These are phyloP conservation scores for Rozella allomycis DNA, from an alignment of 371 early-diverging fungal genomes.

Conservation along the genomic window DNA sequence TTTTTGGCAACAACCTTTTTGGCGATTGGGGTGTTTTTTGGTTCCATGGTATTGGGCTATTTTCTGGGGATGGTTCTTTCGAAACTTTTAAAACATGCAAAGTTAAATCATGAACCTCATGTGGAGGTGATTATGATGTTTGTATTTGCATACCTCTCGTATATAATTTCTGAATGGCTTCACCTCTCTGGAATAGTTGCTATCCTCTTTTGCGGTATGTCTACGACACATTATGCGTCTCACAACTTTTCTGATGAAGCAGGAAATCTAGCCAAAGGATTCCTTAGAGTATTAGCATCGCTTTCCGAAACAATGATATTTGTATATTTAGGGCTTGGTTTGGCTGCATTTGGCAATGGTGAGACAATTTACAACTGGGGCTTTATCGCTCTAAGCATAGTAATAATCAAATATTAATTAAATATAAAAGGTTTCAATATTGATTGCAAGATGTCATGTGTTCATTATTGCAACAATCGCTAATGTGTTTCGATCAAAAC, in stretches of 20 bases:
- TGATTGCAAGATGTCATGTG: neutral
- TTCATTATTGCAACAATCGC: neutral
- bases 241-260: slow-evolving; percentile 39
- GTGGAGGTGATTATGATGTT: slow-evolving; percentile 63
- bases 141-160: slow-evolving; percentile 67
- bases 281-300: slow-evolving; percentile 14
- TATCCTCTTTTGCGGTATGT: slow-evolving; percentile 78
- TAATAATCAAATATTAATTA: slow-evolving; percentile 3
- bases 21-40: slow-evolving; percentile 56
- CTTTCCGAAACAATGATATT: slow-evolving; percentile 27
- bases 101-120: slow-evolving; percentile 44
- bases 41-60: slow-evolving; percentile 59
- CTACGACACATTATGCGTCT: slow-evolving; percentile 75
- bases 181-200: slow-evolving; percentile 78
- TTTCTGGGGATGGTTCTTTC: slow-evolving; percentile 49
- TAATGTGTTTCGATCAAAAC: too few species aligned
- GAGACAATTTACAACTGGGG: slow-evolving; percentile 14
- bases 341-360: slow-evolving; percentile 16
- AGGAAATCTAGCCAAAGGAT: too few species aligned
- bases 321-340: slow-evolving; percentile 26
- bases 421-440: neutral
- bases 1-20: slow-evolving; percentile 34
- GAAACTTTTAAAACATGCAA: slow-evolving; percentile 51
- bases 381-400: slow-evolving; percentile 13
- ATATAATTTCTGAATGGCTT: slow-evolving; percentile 64